phyloP scores from a whole-genome alignment of 305 asterid genomes.

The Caryopteris hybrid region DNA sequence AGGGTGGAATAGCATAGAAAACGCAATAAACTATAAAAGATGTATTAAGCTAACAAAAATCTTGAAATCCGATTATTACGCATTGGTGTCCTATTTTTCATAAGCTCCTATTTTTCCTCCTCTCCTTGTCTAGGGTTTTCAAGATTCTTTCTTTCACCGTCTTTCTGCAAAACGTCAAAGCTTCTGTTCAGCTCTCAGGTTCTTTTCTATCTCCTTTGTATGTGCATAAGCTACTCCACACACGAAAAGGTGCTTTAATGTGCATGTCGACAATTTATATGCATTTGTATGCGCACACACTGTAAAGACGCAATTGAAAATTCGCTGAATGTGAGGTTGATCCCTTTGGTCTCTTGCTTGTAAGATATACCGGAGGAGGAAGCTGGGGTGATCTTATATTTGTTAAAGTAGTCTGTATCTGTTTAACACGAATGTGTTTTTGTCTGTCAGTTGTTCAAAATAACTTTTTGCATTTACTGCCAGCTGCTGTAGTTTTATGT shows the following conservation, averaged over 20 bases:
- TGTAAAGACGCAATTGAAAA: slow-evolving; percentile 5
- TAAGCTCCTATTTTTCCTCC: slow-evolving; percentile 14
- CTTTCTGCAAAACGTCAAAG: slow-evolving; percentile 13
- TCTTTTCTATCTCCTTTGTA: slow-evolving; percentile 1
- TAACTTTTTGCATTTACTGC: no score
- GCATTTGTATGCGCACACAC: not conserved
- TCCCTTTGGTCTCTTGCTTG: no score
- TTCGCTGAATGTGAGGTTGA: slow-evolving; percentile 5
- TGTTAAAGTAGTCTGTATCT: not conserved
- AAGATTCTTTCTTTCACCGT: slow-evolving; percentile 12
- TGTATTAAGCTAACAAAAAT: not conserved
- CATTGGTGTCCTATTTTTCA: slow-evolving; percentile 8
- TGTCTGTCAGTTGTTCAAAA: not conserved
- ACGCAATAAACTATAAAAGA: not conserved
- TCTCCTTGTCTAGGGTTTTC: slow-evolving; percentile 29
- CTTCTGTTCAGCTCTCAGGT: slow-evolving; percentile 25
- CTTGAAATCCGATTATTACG: slow-evolving; percentile 10
- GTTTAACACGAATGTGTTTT: not conserved
- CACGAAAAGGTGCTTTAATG: not conserved
- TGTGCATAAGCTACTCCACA: not conserved
- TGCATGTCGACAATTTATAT: not conserved
- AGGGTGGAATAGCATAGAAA: not conserved
- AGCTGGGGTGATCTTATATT: no score
- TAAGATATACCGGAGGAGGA: no score
- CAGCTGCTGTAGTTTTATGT: slow-evolving; percentile 2